These are phyloP conservation scores for Aspergillus leporis DNA, from an alignment of 495 filamentous ascomycete species.

Conservation along the genomic window DNA sequence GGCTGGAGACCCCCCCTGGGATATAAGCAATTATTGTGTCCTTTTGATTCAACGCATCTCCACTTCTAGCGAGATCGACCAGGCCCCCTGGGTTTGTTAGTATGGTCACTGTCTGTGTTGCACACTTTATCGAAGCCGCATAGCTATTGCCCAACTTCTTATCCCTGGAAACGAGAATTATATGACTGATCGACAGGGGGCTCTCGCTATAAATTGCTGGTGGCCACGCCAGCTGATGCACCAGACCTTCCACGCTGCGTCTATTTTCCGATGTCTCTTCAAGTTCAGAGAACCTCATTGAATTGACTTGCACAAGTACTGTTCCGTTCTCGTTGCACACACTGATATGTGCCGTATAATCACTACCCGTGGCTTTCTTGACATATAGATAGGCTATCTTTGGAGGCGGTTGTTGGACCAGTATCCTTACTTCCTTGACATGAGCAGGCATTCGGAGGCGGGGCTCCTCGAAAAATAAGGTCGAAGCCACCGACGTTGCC, in stretches of 20 bases:
- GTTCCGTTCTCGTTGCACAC: conserved; percentile 28
- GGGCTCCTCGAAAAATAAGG: conserved; percentile 42
- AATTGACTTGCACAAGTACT: conserved; percentile 27
- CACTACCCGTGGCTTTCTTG: not conserved
- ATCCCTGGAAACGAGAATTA: conserved; percentile 24
- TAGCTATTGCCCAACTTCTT: not conserved
- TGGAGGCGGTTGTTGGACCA: not conserved
- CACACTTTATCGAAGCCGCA: not conserved
- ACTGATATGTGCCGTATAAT: conserved; percentile 1
- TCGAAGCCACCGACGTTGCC: conserved; percentile 48
- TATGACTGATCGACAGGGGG: conserved; percentile 20
- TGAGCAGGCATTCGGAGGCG: conserved; percentile 45
- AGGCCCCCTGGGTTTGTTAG: not conserved
- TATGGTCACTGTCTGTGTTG: not conserved
- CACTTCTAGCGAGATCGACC: not conserved
- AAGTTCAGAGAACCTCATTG: conserved; percentile 38
- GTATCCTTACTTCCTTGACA: conserved; percentile 15
- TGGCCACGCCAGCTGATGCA: conserved; percentile 34
- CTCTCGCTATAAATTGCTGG: conserved; percentile 23
- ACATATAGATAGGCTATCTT: conserved; percentile 3
- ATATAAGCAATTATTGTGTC: conserved; percentile 24
- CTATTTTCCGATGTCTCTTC: conserved; percentile 29
- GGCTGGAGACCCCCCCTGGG: conserved; percentile 13
- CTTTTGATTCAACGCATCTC: not conserved
- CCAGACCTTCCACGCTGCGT: conserved; percentile 27